Base-by-base conservation (phyloP, 2,329 filamentous ascomycete species). In the Colletotrichum tamarilloi region DNA sequence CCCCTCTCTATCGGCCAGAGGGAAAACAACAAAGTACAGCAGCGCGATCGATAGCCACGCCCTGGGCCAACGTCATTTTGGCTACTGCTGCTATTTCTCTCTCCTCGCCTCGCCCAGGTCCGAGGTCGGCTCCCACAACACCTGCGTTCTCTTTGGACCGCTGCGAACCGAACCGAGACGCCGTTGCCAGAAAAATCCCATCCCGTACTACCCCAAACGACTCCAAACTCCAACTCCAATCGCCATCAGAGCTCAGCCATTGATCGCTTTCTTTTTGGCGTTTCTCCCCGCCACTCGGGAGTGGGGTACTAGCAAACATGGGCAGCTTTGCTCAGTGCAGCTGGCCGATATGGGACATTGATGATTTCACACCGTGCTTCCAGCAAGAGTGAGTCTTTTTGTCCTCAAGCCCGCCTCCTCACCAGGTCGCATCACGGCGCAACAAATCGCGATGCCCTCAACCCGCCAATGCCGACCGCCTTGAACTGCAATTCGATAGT, bases 341-440 rank as follows among this genome's bases (percentile, higher is more conserved):
- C 63, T 88, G 86, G 88, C 88, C 89, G 64, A 82, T 91, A 80
- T 93, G 91, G 91, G 85, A 83, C 75, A 82, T 89, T 75, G 91
- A 93, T 82, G 91, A 93, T 83, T 89, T 93, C 77, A 89, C 86
- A 56, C 83, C 84, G 65, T 92, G 91, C 81, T 92, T 92, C 79
- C 88, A 88, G 77, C 85, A 87, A 84, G 91, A 94, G 93, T 94
- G 84, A 81, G 92, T 87, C 67, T 75, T 75, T 75, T 38, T 22
- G 19, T n/a, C 42, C 42, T 19, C 42, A n/a, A n/a, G 53, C 66
- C 68, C 35, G 19, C 58, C 3, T 70, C 55, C 32, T 55, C 22
- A 46, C 67, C 46, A 60, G 14, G 63, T 28, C 57, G 49, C 35
- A 52, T 26, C 64, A 49, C 65, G 53, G 59, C 30, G 16, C 58